phyloP scores from a whole-genome alignment of 23 red algal genomes.

The Gracilaria caudata region DNA sequence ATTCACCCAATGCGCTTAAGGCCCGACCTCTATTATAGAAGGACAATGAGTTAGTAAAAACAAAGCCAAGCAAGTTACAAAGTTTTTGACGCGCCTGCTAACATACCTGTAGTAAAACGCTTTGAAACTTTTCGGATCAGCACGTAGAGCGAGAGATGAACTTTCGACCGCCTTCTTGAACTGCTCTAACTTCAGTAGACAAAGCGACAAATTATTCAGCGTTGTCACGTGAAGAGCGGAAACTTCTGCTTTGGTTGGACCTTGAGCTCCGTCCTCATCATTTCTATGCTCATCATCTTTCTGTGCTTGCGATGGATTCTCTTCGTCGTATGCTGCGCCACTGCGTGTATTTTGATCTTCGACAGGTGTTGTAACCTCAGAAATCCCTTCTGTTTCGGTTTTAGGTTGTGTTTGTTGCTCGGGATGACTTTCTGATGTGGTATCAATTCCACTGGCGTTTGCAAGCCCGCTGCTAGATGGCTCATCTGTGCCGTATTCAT shows the following conservation, averaged over 20 bases:
- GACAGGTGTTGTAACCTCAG: neutral
- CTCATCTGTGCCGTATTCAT: neutral
- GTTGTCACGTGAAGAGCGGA: conserved; percentile 48
- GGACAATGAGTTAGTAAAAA: neutral
- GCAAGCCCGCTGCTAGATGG: neutral
- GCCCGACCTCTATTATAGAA: conserved; percentile 67
- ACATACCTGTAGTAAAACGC: conserved; percentile 73
- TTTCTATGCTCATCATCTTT: neutral
- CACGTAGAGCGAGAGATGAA: conserved; percentile 36
- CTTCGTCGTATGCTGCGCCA: neutral
- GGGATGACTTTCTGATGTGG: neutral
- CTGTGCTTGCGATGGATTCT: neutral
- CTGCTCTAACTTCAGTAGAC: conserved; percentile 51
- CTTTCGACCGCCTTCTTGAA: conserved; percentile 70
- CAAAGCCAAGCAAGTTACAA: neutral
- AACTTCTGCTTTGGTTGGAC: conserved; percentile 38
- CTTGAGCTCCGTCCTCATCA: neutral
- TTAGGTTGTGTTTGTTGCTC: neutral
- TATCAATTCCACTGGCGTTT: neutral
- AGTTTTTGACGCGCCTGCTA: neutral
- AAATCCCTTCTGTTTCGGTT: neutral
- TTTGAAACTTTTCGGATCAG: conserved; percentile 72
- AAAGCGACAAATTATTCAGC: conserved; percentile 70
- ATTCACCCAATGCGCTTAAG: conserved; percentile 55
- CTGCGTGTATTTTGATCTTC: neutral